Conservation (phyloP, 768 basidiomycete genomes). For the Lyophyllum atratum region DNA sequence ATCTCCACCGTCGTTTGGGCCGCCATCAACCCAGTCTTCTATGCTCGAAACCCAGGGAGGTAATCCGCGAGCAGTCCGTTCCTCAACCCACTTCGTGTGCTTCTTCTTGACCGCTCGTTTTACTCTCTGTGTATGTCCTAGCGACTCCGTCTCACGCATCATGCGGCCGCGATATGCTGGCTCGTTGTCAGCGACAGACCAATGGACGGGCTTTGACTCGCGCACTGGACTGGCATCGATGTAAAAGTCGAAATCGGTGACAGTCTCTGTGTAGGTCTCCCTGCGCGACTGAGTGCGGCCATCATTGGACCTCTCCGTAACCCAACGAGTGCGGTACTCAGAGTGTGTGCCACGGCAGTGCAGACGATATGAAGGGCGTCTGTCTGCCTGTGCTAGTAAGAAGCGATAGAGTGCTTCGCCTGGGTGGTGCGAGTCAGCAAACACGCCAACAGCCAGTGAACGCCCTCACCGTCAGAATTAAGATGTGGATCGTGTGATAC, state of each 20-base stretch:
- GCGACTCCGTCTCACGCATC: constrained; percentile 48
- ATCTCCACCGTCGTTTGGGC: constrained; percentile 7
- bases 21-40: constrained; percentile 19
- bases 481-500: constrained; percentile 73
- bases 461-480: constrained; percentile 58
- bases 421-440: constrained; percentile 23
- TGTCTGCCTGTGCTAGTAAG: constrained; percentile 52
- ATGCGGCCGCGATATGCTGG: constrained; percentile 63
- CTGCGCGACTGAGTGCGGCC: constrained; percentile 31
- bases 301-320: constrained; percentile 28
- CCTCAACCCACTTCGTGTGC: constrained; percentile 44
- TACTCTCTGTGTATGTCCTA: constrained; percentile 35
- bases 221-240: constrained; percentile 50
- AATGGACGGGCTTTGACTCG: constrained; percentile 42
- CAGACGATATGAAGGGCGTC: constrained; percentile 42
- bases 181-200: constrained; percentile 57
- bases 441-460: neutral
- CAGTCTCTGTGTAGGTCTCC: constrained; percentile 51
- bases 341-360: constrained; percentile 52
- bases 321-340: constrained; percentile 46
- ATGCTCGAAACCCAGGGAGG: constrained; percentile 42
- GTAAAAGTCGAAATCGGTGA: constrained; percentile 65
- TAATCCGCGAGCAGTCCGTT: constrained; percentile 49
- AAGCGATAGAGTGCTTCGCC: constrained; percentile 74
- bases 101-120: constrained; percentile 39